Evolutionary conservation across 306 rosid species (phyloP).

Genomic region (Rosa rugosa): DNA sequence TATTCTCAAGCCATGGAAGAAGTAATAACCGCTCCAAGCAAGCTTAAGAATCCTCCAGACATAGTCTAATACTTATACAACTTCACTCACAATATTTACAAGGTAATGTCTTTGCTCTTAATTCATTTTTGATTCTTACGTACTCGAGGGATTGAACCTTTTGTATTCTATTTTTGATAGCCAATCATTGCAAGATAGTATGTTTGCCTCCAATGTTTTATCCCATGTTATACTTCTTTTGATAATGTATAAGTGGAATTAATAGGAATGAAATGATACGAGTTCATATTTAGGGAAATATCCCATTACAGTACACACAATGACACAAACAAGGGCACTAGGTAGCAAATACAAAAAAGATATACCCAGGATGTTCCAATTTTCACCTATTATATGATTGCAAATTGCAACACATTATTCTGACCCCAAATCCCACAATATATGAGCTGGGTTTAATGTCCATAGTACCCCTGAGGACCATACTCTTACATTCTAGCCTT

Average conservation of each 20-base stretch:
- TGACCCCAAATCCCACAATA: slow-evolving; percentile 14
- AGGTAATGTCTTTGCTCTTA: slow-evolving; percentile 4
- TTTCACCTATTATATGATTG: slow-evolving; percentile 13
- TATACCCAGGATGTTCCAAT: slow-evolving; percentile 20
- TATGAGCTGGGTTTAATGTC: slow-evolving; percentile 17
- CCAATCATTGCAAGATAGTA: not conserved
- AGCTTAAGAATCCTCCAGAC: not conserved
- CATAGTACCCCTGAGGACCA: slow-evolving; percentile 6
- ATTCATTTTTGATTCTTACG: not conserved
- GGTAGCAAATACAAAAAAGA: slow-evolving; percentile 14
- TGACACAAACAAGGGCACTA: slow-evolving; percentile 6
- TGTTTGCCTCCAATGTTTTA: not conserved
- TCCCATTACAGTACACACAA: slow-evolving; percentile 10
- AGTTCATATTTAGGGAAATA: not conserved
- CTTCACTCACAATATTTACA: not conserved
- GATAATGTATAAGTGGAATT: not conserved
- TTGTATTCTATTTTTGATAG: not conserved
- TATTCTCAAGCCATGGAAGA: slow-evolving; percentile 70
- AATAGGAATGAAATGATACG: not conserved
- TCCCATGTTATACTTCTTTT: not conserved
- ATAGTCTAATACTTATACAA: not conserved
- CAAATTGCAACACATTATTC: slow-evolving; percentile 30
- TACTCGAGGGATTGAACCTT: not conserved
- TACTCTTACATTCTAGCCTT: slow-evolving; percentile 66
- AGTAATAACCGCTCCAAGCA: not conserved